Evolutionary conservation across 805 yeast species (phyloP).

Genomic region (Pichia thaimueangensis): DNA sequence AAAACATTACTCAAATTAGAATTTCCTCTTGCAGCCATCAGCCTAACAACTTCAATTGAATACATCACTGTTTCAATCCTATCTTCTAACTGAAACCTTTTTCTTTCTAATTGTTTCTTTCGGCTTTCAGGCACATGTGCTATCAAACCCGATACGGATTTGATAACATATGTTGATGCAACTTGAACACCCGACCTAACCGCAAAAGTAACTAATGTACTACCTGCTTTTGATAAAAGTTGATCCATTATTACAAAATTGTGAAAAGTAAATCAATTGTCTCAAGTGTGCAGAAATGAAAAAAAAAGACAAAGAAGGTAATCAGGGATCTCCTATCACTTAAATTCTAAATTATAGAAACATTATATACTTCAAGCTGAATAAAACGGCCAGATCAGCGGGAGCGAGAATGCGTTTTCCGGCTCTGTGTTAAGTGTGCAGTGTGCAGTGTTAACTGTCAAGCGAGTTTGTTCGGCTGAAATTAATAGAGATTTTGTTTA

Average conservation of each 20-base stretch:
- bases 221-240: constrained; percentile 48
- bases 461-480: too few relatives aligned
- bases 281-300: background rate
- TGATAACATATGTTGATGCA: constrained; percentile 68
- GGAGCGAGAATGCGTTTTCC: too few relatives aligned
- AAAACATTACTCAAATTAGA: constrained; percentile 51
- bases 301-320: too few relatives aligned
- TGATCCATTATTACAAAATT: constrained; percentile 37
- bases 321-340: too few relatives aligned
- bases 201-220: constrained; percentile 75
- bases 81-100: constrained; percentile 42
- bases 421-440: too few relatives aligned
- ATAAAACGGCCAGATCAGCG: too few relatives aligned
- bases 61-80: constrained; percentile 56
- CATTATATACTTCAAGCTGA: too few relatives aligned
- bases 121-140: constrained; percentile 51
- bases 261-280: too few relatives aligned
- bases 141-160: constrained; percentile 51
- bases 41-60: constrained; percentile 61
- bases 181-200: constrained; percentile 68
- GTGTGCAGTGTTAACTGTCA: too few relatives aligned
- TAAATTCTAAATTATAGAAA: too few relatives aligned
- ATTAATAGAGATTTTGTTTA: too few relatives aligned
- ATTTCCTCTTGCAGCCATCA: constrained; percentile 58
- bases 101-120: constrained; percentile 8